Base-by-base conservation (phyloP, 352 stramenopile species). In the Globisporangium cederbergense region DNA sequence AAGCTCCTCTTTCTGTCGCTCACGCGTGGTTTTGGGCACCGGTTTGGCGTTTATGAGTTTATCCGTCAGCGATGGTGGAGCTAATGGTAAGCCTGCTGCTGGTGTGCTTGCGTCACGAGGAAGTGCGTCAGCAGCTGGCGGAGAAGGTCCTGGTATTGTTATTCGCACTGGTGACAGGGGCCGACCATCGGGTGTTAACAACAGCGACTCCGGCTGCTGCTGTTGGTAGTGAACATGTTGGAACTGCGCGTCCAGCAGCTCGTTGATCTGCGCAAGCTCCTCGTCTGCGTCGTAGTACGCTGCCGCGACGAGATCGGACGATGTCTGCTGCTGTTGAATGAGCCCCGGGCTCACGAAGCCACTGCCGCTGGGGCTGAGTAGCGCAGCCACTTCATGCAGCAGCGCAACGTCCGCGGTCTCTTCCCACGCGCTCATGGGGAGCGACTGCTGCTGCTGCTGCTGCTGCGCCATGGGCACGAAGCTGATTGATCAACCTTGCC, bases 1-100 rank as follows among this genome's bases (percentile, higher is more conserved):
- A 25, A 65, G 50, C 50, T 65, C 61, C 7, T 34, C 50, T 9
- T 51, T 50, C 42, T 65, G 60, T 2, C 60, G 61, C 61, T 66
- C 61, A 9, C 51, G 61, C 3, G 61, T 53, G 9, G 61, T 65
- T 25, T 65, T 65, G n/a, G n/a, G 11, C 28, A n/a, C 36, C n/a
- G 7, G 25, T 5, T 38, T 59, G 14, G n/a, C n/a, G 32, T 1
- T 28, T 3, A 14, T 56, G 30, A n/a, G 28, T 8, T 30, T 13
- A 13, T 4, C 18, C 32, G 18, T 13, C 14, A 55, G 25, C 7
- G 36, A 28, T 42, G 50, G 36, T n/a, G 32, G 32, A 3, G n/a
- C n/a, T n/a, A 30, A 7, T 16, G 20, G 6, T n/a, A 32, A n/a
- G 4, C 9, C 4, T 40, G 11, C 22, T 40, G 54, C 28, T 1